phyloP scores from a whole-genome alignment of 176 grass and related monocot genomes.

The Ensete ventricosum region DNA sequence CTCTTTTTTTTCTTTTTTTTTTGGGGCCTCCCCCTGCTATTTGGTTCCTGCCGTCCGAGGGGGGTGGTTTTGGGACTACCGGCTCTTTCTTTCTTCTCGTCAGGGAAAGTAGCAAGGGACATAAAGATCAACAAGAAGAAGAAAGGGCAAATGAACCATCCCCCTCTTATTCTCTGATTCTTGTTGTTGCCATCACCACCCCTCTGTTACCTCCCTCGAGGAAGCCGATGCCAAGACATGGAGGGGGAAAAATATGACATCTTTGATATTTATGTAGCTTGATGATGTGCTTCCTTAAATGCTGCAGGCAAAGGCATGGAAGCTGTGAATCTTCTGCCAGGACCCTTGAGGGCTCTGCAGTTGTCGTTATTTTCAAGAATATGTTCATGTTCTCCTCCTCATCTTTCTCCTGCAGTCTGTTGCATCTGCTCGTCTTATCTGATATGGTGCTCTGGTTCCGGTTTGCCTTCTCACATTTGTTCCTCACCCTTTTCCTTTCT shows the following conservation, averaged over 20 bases:
- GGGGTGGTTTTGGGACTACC: not conserved
- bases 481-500: not conserved
- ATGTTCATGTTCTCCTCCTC: not conserved
- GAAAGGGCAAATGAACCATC: too few species aligned
- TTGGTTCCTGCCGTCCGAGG: not conserved
- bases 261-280: slow-evolving; percentile 22
- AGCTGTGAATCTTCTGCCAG: not conserved
- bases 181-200: too few species aligned
- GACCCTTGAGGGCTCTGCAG: not conserved
- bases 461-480: not conserved
- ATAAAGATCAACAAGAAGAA: not conserved
- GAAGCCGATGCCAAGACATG: too few species aligned
- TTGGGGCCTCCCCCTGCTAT: not conserved
- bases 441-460: not conserved
- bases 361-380: not conserved
- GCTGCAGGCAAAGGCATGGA: slow-evolving; percentile 1
- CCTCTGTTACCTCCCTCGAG: too few species aligned
- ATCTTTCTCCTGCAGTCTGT: not conserved
- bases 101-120: not conserved
- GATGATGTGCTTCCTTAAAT: slow-evolving; percentile 29
- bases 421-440: not conserved
- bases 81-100: not conserved
- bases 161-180: too few species aligned
- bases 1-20: too few species aligned
- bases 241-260: not conserved